Percentiles rank a stretch among this genome's conserved stretches.
Evolutionary conservation across 2,329 filamentous ascomycete species (phyloP).

Genomic region (Coccinonectria pachysandricola): DNA sequence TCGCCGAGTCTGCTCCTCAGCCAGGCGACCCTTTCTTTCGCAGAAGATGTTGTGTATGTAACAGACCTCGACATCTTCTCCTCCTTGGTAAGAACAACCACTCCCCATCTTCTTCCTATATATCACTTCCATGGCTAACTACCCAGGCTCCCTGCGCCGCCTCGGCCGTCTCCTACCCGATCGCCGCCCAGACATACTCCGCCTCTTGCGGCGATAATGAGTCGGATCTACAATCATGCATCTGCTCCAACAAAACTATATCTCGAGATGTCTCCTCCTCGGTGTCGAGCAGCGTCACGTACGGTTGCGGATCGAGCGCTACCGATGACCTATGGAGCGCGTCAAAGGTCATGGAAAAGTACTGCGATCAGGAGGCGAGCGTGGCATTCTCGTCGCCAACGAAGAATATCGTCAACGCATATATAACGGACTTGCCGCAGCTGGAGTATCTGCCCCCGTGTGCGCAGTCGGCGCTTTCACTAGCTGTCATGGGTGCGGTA

Average conservation of each 20-base stretch:
- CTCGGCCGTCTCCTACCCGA: slow-evolving; percentile 32
- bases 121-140: too few relatives aligned
- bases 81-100: slow-evolving; percentile 24
- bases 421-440: slow-evolving; percentile 39
- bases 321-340: slow-evolving; percentile 39
- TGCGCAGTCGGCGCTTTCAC: slow-evolving; percentile 20
- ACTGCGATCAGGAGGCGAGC: slow-evolving; percentile 34
- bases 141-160: slow-evolving; percentile 41
- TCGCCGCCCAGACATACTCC: slow-evolving; percentile 32
- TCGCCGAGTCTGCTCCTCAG: slow-evolving; percentile 3
- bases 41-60: slow-evolving; percentile 29
- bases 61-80: slow-evolving; percentile 34
- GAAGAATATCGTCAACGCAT: slow-evolving; percentile 30
- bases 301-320: slow-evolving; percentile 35
- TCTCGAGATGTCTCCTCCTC: slow-evolving; percentile 26
- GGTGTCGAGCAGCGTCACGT: slow-evolving; percentile 30
- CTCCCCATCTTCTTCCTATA: too few relatives aligned
- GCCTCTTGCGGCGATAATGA: slow-evolving; percentile 32
- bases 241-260: slow-evolving; percentile 39
- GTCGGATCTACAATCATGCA: slow-evolving; percentile 37
- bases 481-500: slow-evolving; percentile 22
- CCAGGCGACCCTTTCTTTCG: slow-evolving; percentile 5
- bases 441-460: slow-evolving; percentile 30
- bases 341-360: slow-evolving; percentile 32
- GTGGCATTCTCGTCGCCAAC: slow-evolving; percentile 33